Base-by-base conservation (phyloP, 139 green algal species). In the Asterochloris sp. region DNA sequence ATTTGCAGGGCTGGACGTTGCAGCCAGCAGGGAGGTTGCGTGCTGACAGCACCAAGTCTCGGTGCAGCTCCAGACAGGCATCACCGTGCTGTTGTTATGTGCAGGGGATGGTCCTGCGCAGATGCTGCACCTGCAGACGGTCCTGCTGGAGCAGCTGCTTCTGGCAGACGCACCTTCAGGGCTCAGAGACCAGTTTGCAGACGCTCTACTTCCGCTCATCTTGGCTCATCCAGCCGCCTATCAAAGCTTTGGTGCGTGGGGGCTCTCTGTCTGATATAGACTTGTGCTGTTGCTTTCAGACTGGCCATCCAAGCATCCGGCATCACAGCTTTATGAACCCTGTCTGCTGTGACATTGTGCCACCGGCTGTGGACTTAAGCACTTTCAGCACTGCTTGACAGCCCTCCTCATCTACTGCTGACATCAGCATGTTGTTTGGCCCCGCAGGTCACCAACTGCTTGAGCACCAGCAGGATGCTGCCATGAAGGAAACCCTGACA, bases 131-230 rank as follows among this genome's bases (percentile, higher is more conserved):
- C 84, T 93, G 29, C 85, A 91, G 82, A 81, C 87, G 26, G 54
- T 82, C 47, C 54, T 93, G 15, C 76, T 94, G 78, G 73, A 83
- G 64, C 86, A 81, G 24, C 80, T 95, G 71, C 76, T 95, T 61
- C 84, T 91, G 54, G 88, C 89, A 15, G 89, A 92, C 66, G 61
- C 83, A 10, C 82, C 80, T 1, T 62, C 85, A 6, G 91, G 92
- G 4, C 69, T 90, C 10, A 83, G 92, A 64, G 93, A 95, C 77
- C 82, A 87, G 66, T 87, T 91, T 47, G 88, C 91, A 29, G 92
- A 96, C 81, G 89, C 91, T 47, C 84, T 94, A 79, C 86, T 96
- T 78, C 91, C 92, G 15, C 84, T 96, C 80, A 85, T 93, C 29
- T 82, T 93, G 27, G 78, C 85, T 15, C 87, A 93, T 27, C 88